These are phyloP conservation scores for Juglanconis sp. DNA, from an alignment of 2,329 filamentous ascomycete genomes.

Conservation along the genomic window DNA sequence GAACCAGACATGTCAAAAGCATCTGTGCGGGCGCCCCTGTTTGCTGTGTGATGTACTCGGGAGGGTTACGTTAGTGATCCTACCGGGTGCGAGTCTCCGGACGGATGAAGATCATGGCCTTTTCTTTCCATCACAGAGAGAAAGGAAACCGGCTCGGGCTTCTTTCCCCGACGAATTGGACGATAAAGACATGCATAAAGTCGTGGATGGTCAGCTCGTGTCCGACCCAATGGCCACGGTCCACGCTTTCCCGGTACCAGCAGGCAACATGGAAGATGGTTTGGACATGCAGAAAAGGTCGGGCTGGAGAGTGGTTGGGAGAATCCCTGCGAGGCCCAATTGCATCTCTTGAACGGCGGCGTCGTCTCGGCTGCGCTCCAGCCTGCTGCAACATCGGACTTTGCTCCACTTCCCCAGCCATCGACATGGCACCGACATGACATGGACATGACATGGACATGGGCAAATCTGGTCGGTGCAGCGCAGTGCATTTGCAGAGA, in stretches of 20 bases:
- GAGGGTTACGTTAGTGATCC: background rate
- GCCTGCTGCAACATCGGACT: slow-evolving; percentile 1
- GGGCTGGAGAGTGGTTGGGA: slow-evolving; percentile 23
- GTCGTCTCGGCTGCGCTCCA: background rate
- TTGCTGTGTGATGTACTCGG: background rate
- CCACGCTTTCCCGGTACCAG: slow-evolving; percentile 23
- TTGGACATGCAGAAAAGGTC: slow-evolving; percentile 10
- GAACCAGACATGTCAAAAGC: slow-evolving; percentile 4
- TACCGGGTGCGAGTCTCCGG: too few relatives aligned
- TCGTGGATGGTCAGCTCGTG: slow-evolving; percentile 15
- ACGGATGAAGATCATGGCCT: too few relatives aligned
- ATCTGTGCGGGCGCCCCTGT: background rate
- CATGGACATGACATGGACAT: background rate
- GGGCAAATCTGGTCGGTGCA: background rate
- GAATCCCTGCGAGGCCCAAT: slow-evolving; percentile 21
- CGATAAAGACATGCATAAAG: slow-evolving; percentile 18
- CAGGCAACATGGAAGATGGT: slow-evolving; percentile 8
- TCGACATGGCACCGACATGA: slow-evolving; percentile 1
- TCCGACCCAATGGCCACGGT: slow-evolving; percentile 24
- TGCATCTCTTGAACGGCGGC: slow-evolving; percentile 1
- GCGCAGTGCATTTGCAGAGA: too few relatives aligned
- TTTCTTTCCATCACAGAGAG: background rate
- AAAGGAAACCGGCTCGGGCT: background rate
- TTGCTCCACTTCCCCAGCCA: slow-evolving; percentile 16
- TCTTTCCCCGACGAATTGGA: slow-evolving; percentile 7